Conservation (phyloP, 192 early-diverging fungal genomes). For the Backusella macrospora region DNA sequence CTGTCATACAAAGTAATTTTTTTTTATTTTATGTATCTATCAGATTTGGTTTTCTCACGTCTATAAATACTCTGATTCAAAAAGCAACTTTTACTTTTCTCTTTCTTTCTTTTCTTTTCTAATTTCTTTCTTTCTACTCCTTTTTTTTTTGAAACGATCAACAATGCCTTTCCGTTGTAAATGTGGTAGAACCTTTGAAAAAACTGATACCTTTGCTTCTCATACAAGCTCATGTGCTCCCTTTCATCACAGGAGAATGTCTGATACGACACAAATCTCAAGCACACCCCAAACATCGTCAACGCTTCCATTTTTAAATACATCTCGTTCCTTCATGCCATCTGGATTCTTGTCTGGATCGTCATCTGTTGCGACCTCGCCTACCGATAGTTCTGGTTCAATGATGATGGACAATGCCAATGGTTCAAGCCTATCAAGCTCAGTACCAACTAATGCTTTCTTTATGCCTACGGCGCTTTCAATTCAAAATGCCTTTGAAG, state of each 20-base stretch:
- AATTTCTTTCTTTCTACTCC: neutral
- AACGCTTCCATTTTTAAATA: conserved; percentile 12
- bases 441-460: conserved; percentile 18
- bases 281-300: neutral
- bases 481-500: conserved; percentile 42
- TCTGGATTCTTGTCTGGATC: conserved; percentile 20
- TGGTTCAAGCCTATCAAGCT: conserved; percentile 13
- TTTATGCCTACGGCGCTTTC: conserved; percentile 42
- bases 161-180: conserved; percentile 48
- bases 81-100: conserved; percentile 8
- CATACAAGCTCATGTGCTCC: conserved; percentile 43
- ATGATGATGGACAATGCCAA: conserved; percentile 3
- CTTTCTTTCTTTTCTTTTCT: conserved; percentile 14
- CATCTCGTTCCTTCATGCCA: conserved; percentile 22
- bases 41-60: conserved; percentile 1
- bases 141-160: conserved; percentile 8
- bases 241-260: conserved; percentile 39
- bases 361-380: conserved; percentile 17
- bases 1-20: neutral
- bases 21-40: conserved; percentile 6
- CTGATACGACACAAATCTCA: conserved; percentile 29
- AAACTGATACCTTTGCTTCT: conserved; percentile 41
- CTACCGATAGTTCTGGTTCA: conserved; percentile 16
- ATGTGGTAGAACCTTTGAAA: conserved; percentile 49
- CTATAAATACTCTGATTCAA: conserved; percentile 18